A percentile compares a stretch with the other conserved stretches of the same genome.
phyloP scores from a whole-genome alignment of 2,329 filamentous ascomycete genomes.

The Colletotrichum spaethianum region DNA sequence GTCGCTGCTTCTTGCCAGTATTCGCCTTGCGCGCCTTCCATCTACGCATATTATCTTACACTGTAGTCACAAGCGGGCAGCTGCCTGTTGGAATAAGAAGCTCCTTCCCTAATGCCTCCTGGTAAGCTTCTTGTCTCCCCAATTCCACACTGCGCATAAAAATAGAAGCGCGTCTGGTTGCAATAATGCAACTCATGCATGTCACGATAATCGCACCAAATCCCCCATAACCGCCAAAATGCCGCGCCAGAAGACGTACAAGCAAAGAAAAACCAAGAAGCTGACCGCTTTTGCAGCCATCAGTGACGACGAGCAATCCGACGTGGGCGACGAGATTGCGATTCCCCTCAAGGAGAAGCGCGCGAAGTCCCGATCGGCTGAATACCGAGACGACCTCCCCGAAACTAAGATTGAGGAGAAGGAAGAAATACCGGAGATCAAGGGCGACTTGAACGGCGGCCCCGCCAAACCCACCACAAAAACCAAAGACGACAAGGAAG shows the following conservation, averaged over 20 bases:
- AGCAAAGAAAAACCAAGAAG: neutral
- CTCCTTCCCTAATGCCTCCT: slow-evolving; percentile 38
- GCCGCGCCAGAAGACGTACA: slow-evolving; percentile 2
- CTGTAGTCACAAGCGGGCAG: neutral
- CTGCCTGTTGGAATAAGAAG: neutral
- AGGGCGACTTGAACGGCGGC: slow-evolving; percentile 34
- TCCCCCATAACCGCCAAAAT: neutral
- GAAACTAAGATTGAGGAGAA: slow-evolving; percentile 33
- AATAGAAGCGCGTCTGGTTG: slow-evolving; percentile 21
- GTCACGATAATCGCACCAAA: slow-evolving; percentile 15
- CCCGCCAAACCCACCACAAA: slow-evolving; percentile 40
- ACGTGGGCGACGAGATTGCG: slow-evolving; percentile 39
- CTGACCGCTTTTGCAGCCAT: slow-evolving; percentile 48
- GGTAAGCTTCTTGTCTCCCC: slow-evolving; percentile 28
- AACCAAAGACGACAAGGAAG: slow-evolving; percentile 51
- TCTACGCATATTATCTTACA: neutral
- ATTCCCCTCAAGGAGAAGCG: slow-evolving; percentile 24
- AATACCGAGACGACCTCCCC: slow-evolving; percentile 22
- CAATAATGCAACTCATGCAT: neutral
- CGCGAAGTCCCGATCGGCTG: slow-evolving; percentile 31
- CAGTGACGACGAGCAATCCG: slow-evolving; percentile 55
- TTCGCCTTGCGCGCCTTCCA: slow-evolving; percentile 5
- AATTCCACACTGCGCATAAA: neutral
- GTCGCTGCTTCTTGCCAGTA: slow-evolving; percentile 15
- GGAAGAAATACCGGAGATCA: slow-evolving; percentile 5